These are phyloP conservation scores for Colletotrichum graminicola DNA, from an alignment of 2,329 filamentous ascomycete genomes.

Conservation along the genomic window DNA sequence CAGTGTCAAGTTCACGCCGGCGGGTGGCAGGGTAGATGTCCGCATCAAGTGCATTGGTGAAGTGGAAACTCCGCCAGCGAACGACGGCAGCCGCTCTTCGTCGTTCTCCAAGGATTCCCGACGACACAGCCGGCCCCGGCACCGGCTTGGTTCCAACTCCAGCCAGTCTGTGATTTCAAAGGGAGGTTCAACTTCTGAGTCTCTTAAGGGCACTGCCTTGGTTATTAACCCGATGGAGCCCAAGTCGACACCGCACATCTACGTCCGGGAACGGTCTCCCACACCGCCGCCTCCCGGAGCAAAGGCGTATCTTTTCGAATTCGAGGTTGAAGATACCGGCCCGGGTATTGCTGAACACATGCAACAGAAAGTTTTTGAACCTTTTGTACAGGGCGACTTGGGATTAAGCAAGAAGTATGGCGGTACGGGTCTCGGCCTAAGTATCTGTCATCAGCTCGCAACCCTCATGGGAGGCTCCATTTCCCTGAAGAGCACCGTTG, in stretches of 20 bases:
- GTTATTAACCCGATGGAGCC: conserved; percentile 73
- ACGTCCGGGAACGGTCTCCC: conserved; percentile 66
- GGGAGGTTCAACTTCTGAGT: conserved; percentile 46
- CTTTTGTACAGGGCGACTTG: conserved; percentile 93
- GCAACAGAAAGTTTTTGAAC: conserved; percentile 89
- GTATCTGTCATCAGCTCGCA: conserved; percentile 89
- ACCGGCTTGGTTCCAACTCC: conserved; percentile 62
- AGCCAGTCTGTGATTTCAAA: conserved; percentile 65
- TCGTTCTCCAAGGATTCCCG: conserved; percentile 64
- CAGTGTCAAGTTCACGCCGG: conserved; percentile 89
- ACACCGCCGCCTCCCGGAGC: conserved; percentile 72
- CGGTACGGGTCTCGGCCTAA: conserved; percentile 87
- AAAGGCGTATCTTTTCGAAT: conserved; percentile 81
- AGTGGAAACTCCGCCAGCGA: conserved; percentile 53
- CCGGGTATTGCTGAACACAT: conserved; percentile 85
- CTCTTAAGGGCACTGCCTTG: conserved; percentile 63
- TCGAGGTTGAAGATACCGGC: conserved; percentile 89
- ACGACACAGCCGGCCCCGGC: conserved; percentile 56
- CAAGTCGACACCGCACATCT: conserved; percentile 61
- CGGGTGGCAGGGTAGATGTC: conserved; percentile 80
- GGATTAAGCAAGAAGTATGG: conserved; percentile 91
- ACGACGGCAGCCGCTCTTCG: conserved; percentile 62
- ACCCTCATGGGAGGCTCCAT: conserved; percentile 86
- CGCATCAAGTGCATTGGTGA: conserved; percentile 81
- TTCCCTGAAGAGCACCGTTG: conserved; percentile 76